Percentiles rank a stretch among this genome's conserved stretches.
Evolutionary conservation across 2,329 filamentous ascomycete genomes (phyloP).

Genomic region (Geosmithia flava): DNA sequence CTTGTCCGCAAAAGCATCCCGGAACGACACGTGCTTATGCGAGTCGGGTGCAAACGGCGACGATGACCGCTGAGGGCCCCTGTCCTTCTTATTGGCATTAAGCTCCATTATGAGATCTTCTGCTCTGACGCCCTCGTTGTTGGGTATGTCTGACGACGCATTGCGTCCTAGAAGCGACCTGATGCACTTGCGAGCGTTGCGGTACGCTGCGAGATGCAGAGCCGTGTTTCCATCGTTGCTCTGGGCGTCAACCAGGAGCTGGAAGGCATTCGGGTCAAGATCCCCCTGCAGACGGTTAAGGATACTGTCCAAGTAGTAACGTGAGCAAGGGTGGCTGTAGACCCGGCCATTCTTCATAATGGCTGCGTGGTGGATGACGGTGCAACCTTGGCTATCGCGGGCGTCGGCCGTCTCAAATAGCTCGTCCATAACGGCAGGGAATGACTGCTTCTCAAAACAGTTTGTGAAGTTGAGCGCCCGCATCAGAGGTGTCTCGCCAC

Average conservation of each 20-base stretch:
- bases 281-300: conserved; percentile 76
- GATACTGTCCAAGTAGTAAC: conserved; percentile 88
- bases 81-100: conserved; percentile 57
- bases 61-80: conserved; percentile 63
- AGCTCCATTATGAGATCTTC: conserved; percentile 70
- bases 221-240: conserved; percentile 87
- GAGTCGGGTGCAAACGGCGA: conserved; percentile 55
- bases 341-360: conserved; percentile 71
- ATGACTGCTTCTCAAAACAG: conserved; percentile 86
- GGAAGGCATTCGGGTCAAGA: conserved; percentile 63
- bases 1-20: conserved; percentile 29
- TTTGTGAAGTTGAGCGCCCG: conserved; percentile 93
- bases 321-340: conserved; percentile 76
- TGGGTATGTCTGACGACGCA: conserved; percentile 71
- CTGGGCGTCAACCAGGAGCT: conserved; percentile 66
- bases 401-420: conserved; percentile 71
- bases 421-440: conserved; percentile 72
- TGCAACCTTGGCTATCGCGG: conserved; percentile 69
- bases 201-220: conserved; percentile 59
- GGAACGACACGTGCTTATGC: conserved; percentile 40
- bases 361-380: conserved; percentile 89
- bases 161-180: conserved; percentile 68
- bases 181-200: conserved; percentile 81
- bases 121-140: conserved; percentile 69
- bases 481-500: conserved; percentile 86